Evolutionary conservation across 2,329 filamentous ascomycete species (phyloP), one percentile per base, ranked within the genome.

Genomic region (Penicillium sp.): DNA sequence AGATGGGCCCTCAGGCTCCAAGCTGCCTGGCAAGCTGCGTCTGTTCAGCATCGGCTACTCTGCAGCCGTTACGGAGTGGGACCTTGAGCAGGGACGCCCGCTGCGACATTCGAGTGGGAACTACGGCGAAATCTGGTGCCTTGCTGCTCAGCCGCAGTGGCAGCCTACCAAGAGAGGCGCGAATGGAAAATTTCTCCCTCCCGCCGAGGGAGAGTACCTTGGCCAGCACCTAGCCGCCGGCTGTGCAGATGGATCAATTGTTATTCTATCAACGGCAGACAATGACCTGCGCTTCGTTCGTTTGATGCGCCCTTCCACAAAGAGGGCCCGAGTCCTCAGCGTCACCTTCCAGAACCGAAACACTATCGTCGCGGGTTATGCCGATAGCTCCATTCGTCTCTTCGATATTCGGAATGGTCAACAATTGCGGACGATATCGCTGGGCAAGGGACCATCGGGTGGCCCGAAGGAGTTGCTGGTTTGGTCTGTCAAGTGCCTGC

Each of bases 11-110:
- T 82, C 88, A 57, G 83, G 82, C 43, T 82, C 84, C 63, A 81
- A 83, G 63, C 76, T 88, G 17, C 78, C 88, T 28, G 94, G 93
- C 55, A 89, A 85, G 68, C 83, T 95, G 70, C 87, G 95, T 60
- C 85, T 99, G 43, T 99, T 99, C 81, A 98, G 94, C 77, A 96
- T 97, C 72, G 94, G 94, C 58, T 96, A 95, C 74, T 96, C 93
- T 20, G 91, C 90, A 54, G 90, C 89, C 25, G 88, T 99, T 49
- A 97, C 93, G 0, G 95, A 99, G 77, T 99, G 95, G 95, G 90
- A 98, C 78, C 81, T 99, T 25, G 86, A 87, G 66, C 90, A 88
- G 63, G 92, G 91, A 14, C 83, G 86, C 57, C 90, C 92, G 11
- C 85, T 89, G 77, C 86, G 90, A 60, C 90, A 96, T 75, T 92